Evolutionary conservation across 805 yeast species (phyloP), one percentile per base, ranked within the genome.

Genomic region (Dipodascopsis uninucleata): DNA sequence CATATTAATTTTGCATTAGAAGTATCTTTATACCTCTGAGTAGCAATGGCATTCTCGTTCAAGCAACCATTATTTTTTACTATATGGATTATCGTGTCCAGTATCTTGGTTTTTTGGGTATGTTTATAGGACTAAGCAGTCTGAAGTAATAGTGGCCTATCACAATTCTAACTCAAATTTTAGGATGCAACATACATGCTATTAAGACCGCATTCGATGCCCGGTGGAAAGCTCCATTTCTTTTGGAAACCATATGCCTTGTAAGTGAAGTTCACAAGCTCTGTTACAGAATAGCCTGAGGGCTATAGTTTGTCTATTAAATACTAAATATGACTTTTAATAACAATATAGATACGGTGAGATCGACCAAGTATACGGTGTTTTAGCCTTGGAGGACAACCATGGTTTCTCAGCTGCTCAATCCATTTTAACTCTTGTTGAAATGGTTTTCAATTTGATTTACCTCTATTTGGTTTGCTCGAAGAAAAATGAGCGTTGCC

Each of bases 341-440:
- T 26, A 26, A 26, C 12, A 26, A 12, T 36, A 14, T 29, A 50
- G 49, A n/a, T 50, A 50, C 41, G 39, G 39, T 12, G 33, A 42
- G 12, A 31, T 50, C 28, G 55, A 50, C 39, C 40, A 50, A 18
- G 50, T 41, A 34, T 50, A 50, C 42, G 55, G 55, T 21, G 28
- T 34, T 24, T 41, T 39, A 12, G 55, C 55, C 5, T 43, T 25
- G 14, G 45, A 50, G 20, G 43, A 14, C 4, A 33, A 25, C 21
- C 49, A 50, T 42, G 55, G 55, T 10, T 50, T 50, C 39, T 43
- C 55, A 2, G 28, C 49, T 10, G 52, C 41, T 6, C 55, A 50
- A 33, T 20, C 55, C 9, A 28, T 48, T 31, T 20, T 50, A 35
- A 50, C 40, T 23, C 49, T 45, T 16, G 36, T 50, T 22, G 55